phyloP scores from a whole-genome alignment of 1,139 yeast genomes.

The Saccharomycopsis phalli region DNA sequence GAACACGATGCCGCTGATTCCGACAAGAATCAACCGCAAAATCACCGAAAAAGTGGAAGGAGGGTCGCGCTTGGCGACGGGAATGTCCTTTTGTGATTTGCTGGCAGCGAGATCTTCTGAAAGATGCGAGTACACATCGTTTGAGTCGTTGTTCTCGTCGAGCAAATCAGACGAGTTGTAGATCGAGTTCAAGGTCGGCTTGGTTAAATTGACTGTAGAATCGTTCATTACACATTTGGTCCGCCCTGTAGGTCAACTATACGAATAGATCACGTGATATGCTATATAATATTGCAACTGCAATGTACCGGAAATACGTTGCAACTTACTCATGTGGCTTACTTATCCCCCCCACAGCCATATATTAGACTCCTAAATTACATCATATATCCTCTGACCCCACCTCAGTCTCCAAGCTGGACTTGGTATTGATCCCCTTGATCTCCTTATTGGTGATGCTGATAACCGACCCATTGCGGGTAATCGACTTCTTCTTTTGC shows the following conservation, averaged over 20 bases:
- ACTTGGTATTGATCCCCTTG: constrained; percentile 17
- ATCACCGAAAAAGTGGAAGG: not conserved
- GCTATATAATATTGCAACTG: too few species aligned
- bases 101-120: constrained; percentile 6
- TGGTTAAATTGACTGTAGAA: constrained; percentile 3
- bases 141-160: constrained; percentile 12
- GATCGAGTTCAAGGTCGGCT: constrained; percentile 16
- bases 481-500: constrained; percentile 19
- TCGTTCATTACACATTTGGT: too few species aligned
- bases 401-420: constrained; percentile 19
- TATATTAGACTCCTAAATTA: too few species aligned
- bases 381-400: constrained; percentile 14
- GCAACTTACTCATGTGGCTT: too few species aligned
- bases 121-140: constrained; percentile 14
- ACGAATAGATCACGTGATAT: too few species aligned
- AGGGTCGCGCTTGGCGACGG: not conserved
- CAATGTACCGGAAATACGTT: too few species aligned
- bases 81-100: not conserved
- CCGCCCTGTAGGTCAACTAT: too few species aligned
- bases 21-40: constrained; percentile 5
- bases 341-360: too few species aligned
- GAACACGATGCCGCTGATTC: constrained; percentile 17
- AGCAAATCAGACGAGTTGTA: constrained; percentile 14
- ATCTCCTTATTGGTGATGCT: constrained; percentile 20
- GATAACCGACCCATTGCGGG: constrained; percentile 19